Conservation (phyloP, 2,329 filamentous ascomycete species). For the Ophiostoma angusticollis region DNA sequence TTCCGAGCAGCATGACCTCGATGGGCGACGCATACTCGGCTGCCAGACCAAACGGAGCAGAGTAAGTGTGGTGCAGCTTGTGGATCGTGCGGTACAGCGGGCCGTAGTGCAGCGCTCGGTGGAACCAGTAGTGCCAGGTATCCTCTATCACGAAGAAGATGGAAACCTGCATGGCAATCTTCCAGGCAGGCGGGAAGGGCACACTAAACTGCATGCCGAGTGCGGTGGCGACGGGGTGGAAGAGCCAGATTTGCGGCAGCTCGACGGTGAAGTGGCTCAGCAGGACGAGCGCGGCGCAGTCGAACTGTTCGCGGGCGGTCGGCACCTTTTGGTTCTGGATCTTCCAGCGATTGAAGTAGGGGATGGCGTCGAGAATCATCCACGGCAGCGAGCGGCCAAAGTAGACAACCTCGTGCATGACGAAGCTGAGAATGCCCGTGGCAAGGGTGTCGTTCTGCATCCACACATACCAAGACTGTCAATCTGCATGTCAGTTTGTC, state of each 20-base stretch:
- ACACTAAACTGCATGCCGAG: constrained; percentile 80
- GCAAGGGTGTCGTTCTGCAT: constrained; percentile 97
- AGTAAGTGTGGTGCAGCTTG: constrained; percentile 99
- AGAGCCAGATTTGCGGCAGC: constrained; percentile 96
- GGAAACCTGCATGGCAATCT: constrained; percentile 81
- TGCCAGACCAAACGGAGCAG: constrained; percentile 87
- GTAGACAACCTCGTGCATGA: constrained; percentile 89
- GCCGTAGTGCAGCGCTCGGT: constrained; percentile 86
- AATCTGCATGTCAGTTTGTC: no score
- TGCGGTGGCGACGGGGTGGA: constrained; percentile 91
- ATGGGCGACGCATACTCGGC: constrained; percentile 97
- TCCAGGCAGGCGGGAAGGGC: constrained; percentile 75
- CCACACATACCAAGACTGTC: constrained; percentile 79
- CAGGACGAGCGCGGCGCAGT: constrained; percentile 85
- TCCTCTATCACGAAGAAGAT: constrained; percentile 96
- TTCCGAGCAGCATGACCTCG: constrained; percentile 86
- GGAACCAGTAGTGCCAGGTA: constrained; percentile 96
- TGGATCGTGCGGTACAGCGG: constrained; percentile 93
- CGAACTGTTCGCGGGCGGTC: constrained; percentile 84
- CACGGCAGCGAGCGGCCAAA: constrained; percentile 85
- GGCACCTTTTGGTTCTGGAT: constrained; percentile 86
- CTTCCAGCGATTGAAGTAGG: constrained; percentile 86
- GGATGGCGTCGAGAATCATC: constrained; percentile 81
- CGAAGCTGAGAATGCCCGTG: constrained; percentile 94
- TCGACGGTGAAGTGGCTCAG: constrained; percentile 96